Evolutionary conservation across 2,329 filamentous ascomycete genomes (phyloP).

Genomic region (Fonsecaea monophora): DNA sequence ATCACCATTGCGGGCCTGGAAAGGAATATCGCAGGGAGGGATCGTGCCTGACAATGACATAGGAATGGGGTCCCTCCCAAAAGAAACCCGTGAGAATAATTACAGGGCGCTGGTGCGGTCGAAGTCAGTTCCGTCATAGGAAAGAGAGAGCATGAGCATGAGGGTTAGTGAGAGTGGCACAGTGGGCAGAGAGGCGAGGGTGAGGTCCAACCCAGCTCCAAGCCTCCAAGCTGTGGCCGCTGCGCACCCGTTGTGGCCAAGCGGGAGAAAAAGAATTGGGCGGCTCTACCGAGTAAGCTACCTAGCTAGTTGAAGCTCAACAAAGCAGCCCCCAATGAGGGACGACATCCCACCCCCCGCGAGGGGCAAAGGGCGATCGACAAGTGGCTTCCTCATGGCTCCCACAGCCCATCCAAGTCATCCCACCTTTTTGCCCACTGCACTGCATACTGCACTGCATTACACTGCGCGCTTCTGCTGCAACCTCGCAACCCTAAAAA

Average conservation of each 20-base stretch:
- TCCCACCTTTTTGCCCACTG: conserved; percentile 12
- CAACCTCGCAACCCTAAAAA: background rate
- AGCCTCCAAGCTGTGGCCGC: background rate
- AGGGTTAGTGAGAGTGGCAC: background rate
- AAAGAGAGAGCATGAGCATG: background rate
- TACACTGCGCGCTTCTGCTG: background rate
- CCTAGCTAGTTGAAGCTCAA: background rate
- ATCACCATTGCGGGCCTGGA: background rate
- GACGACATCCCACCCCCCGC: conserved; percentile 16
- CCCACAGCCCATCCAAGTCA: conserved; percentile 3
- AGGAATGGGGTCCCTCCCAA: background rate
- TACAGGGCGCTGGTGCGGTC: background rate
- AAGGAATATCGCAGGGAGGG: background rate
- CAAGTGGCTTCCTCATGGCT: conserved; percentile 9
- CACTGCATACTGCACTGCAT: background rate
- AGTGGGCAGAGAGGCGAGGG: background rate
- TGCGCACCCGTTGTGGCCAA: background rate
- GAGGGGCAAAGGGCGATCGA: background rate
- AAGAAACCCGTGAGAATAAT: background rate
- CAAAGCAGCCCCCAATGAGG: conserved; percentile 13
- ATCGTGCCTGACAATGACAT: background rate
- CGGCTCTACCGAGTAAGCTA: background rate
- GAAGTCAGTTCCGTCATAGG: background rate
- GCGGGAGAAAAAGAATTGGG: background rate
- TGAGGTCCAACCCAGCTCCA: conserved; percentile 5